Evolutionary conservation across 768 basidiomycete genomes (phyloP).

Genomic region (Naematelia encephala): DNA sequence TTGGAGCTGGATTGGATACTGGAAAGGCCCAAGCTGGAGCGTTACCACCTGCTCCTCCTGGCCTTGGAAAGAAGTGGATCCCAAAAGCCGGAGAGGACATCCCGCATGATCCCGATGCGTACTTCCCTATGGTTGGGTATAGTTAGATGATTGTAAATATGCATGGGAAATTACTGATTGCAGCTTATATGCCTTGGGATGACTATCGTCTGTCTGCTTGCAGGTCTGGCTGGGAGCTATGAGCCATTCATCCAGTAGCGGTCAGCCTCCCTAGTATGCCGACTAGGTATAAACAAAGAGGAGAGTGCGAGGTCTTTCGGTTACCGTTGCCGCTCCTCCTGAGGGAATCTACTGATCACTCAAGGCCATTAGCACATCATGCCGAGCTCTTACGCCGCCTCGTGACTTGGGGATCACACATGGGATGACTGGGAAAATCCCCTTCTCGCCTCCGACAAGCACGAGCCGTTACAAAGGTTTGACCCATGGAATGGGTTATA

Average conservation of each 20-base stretch:
- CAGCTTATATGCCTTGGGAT: too few relatives aligned
- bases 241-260: too few relatives aligned
- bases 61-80: slow-evolving; percentile 64
- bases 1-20: slow-evolving; percentile 69
- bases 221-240: too few relatives aligned
- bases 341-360: too few relatives aligned
- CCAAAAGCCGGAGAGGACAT: slow-evolving; percentile 68
- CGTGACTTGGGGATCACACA: background rate
- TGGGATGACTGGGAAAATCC: background rate
- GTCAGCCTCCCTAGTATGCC: too few relatives aligned
- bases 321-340: background rate
- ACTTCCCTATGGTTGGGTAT: slow-evolving; percentile 59
- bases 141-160: background rate
- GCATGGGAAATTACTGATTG: background rate
- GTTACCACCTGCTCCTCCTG: slow-evolving; percentile 73
- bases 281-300: too few relatives aligned
- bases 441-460: background rate
- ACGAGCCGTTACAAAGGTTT: background rate
- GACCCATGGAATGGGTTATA: background rate
- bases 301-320: too few relatives aligned
- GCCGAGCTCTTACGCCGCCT: too few relatives aligned
- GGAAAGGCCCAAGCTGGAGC: slow-evolving; percentile 58
- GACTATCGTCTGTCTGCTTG: too few relatives aligned
- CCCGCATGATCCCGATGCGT: slow-evolving; percentile 76
- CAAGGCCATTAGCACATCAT: too few relatives aligned